These are phyloP conservation scores for Eucommia ulmoides DNA, from an alignment of 257 asterid species.

Conservation along the genomic window DNA sequence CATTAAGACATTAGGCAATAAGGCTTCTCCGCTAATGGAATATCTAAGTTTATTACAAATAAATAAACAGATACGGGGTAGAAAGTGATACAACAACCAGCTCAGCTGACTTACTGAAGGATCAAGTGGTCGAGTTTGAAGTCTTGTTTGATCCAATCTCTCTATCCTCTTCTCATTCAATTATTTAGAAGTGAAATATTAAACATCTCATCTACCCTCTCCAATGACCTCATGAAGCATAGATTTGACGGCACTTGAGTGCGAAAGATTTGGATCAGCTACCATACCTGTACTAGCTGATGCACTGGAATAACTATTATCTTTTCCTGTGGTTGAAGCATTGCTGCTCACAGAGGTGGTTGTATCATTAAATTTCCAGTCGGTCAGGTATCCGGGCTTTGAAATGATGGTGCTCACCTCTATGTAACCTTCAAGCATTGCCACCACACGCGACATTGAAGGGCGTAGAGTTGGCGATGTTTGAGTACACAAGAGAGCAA, in stretches of 20 bases:
- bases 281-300: not conserved
- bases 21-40: no score
- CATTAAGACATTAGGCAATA: no score
- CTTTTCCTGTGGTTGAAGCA: not conserved
- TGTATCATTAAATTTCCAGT: not conserved
- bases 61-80: no score
- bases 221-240: not conserved
- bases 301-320: not conserved
- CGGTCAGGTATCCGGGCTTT: not conserved
- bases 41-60: no score
- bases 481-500: constrained; percentile 1
- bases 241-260: not conserved
- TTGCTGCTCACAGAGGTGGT: not conserved
- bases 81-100: no score
- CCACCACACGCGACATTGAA: not conserved
- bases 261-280: not conserved
- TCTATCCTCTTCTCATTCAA: no score
- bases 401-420: not conserved
- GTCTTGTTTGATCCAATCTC: no score
- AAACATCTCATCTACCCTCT: not conserved
- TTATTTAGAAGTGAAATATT: no score
- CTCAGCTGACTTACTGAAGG: no score
- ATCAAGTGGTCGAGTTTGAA: no score
- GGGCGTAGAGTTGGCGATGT: not conserved
- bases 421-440: not conserved